Base-by-base conservation (phyloP, 805 yeast genomes). In the Blastobotrys americana region DNA sequence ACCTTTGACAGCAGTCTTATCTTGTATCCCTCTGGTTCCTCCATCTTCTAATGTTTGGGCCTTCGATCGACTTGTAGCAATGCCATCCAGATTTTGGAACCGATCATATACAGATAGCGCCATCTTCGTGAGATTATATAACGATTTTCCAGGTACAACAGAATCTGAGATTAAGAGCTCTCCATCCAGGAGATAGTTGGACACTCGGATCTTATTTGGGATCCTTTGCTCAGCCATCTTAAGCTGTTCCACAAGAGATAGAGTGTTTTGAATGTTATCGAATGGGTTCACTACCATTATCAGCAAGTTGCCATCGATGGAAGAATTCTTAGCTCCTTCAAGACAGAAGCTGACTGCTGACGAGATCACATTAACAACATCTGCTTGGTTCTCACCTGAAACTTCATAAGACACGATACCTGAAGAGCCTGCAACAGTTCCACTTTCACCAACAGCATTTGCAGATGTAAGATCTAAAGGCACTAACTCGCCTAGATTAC, bases 401-500 rank as follows among this genome's bases (percentile, higher is more conserved):
- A 41, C 16, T 15, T 13, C 23, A n/a, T 41, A 21, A 17, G 34
- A 34, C 3, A 38, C 31, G 15, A 10, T 16, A n/a, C 34, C 43
- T 3, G 31, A 20, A 3, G 43, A 16, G 9, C 18, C n/a, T 6
- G 31, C 31, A 25, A 53, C 21, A 9, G 55, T 55, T 20, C 50
- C 46, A 9, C 13, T 18, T 39, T 33, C 45, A 18, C 37, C 46
- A 3, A 44, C 52, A 8, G 37, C 42, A 8, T 46, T 52, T 9
- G 54, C 60, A 3, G 40, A 20, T 3, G 23, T 43, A 17, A 49
- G 42, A 20, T 35, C 27, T n/a, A 15, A 36, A 4, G 34, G 18
- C 18, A 36, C 15, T 28, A 62, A 34, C 3, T 39, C 41, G 1
- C 72, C 72, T 8, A 68, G 53, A 8, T 53, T 52, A 40, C 67